Evolutionary conservation across 805 yeast genomes (phyloP).

Genomic region (Metschnikowia baotianmanensis): DNA sequence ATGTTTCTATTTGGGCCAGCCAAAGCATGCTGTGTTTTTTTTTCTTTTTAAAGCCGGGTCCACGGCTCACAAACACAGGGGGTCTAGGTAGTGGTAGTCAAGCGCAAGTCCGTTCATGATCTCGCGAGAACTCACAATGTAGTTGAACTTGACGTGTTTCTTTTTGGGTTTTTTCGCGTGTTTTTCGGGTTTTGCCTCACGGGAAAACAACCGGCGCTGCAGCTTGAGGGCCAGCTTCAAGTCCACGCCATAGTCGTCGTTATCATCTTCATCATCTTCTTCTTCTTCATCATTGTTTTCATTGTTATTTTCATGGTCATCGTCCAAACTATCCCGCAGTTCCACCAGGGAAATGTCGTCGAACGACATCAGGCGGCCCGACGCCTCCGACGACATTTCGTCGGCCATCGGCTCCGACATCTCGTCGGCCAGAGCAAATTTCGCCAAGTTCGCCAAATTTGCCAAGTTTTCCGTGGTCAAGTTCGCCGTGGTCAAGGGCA

Average conservation of each 20-base stretch:
- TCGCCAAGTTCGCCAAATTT: conserved; percentile 7
- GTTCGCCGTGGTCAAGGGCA: conserved; percentile 10
- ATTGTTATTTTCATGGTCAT: no score
- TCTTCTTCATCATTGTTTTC: no score
- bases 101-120: conserved; percentile 42
- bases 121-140: conserved; percentile 44
- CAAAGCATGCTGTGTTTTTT: background rate
- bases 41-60: background rate
- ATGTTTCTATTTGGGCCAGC: conserved; percentile 1
- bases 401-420: no score
- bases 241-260: conserved; percentile 11
- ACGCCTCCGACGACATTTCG: conserved; percentile 13
- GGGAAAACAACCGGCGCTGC: conserved; percentile 2
- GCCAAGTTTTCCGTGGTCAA: conserved; percentile 2
- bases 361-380: conserved; percentile 12
- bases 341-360: conserved; percentile 13
- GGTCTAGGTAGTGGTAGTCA: conserved; percentile 44
- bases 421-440: background rate
- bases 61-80: conserved; percentile 27
- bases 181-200: conserved; percentile 18
- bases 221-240: conserved; percentile 23
- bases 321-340: no score
- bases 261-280: conserved; percentile 14
- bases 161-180: conserved; percentile 20
- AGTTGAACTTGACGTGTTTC: conserved; percentile 40